Percentiles rank a stretch among this genome's conserved stretches.
phyloP scores from a whole-genome alignment of 805 yeast species.

The Yarrowia keelungensis region DNA sequence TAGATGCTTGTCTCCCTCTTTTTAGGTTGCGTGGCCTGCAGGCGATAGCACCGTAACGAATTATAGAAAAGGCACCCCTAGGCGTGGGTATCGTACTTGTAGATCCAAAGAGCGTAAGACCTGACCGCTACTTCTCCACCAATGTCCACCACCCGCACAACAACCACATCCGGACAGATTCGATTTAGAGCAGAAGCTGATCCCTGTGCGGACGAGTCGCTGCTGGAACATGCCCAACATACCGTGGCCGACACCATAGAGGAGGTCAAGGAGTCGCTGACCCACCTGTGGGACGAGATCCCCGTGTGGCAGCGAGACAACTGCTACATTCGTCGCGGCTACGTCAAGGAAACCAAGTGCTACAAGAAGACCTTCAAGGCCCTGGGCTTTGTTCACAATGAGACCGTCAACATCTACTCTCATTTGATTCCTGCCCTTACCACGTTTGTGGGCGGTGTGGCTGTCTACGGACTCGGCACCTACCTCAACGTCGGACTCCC shows the following conservation, averaged over 20 bases:
- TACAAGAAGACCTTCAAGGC: constrained; percentile 57
- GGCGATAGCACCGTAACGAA: constrained; percentile 1
- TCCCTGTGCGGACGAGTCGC: constrained; percentile 14
- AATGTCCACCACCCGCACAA: constrained; percentile 6
- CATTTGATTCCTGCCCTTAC: constrained; percentile 57
- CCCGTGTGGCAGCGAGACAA: constrained; percentile 80
- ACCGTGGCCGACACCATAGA: constrained; percentile 17
- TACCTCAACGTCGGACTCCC: constrained; percentile 42
- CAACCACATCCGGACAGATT: constrained; percentile 7
- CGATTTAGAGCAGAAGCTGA: constrained; percentile 19
- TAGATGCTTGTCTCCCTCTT: background rate
- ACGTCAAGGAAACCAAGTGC: constrained; percentile 64
- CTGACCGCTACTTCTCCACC: too few species aligned
- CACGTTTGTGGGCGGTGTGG: constrained; percentile 40
- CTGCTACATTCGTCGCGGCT: constrained; percentile 68
- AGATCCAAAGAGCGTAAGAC: too few species aligned
- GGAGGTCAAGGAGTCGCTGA: constrained; percentile 39
- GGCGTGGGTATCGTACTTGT: background rate
- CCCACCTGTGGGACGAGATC: constrained; percentile 58
- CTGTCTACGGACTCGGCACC: constrained; percentile 37
- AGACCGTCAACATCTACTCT: constrained; percentile 72
- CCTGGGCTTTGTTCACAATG: constrained; percentile 67
- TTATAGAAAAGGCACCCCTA: constrained; percentile 12
- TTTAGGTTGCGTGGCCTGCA: constrained; percentile 1
- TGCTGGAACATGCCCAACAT: constrained; percentile 17